phyloP scores from a whole-genome alignment of 148 eudicot species.

The Amaranthus hypochondriacus region DNA sequence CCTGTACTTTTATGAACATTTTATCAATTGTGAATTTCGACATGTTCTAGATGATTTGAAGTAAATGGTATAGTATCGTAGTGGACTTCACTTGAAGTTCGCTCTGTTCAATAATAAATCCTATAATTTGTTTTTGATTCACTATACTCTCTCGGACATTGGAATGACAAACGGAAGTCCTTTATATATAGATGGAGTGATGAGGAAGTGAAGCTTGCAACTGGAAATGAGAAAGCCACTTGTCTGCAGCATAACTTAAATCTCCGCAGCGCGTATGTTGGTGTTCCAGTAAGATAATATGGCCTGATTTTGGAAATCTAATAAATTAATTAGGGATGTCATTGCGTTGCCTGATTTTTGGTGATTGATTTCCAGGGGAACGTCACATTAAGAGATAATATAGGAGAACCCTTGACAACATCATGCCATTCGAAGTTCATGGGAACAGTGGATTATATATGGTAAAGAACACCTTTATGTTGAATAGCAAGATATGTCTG shows the following conservation, averaged over 20 bases:
- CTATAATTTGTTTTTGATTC: background rate
- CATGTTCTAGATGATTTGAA: background rate
- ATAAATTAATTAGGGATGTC: background rate
- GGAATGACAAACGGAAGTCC: conserved; percentile 28
- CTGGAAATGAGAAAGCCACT: conserved; percentile 41
- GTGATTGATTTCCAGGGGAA: conserved; percentile 41
- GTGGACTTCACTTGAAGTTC: background rate
- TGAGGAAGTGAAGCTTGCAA: conserved; percentile 55
- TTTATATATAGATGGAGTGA: conserved; percentile 34
- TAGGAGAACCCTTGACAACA: conserved; percentile 67
- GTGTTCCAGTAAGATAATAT: conserved; percentile 49
- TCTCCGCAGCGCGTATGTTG: conserved; percentile 55
- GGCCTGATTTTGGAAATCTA: background rate
- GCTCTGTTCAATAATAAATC: background rate
- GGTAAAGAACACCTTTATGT: conserved; percentile 31
- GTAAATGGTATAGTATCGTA: background rate
- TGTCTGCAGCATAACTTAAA: conserved; percentile 42
- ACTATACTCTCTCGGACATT: background rate
- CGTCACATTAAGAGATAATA: conserved; percentile 40
- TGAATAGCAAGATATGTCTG: background rate
- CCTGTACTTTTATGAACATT: too few relatives aligned
- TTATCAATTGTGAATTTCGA: too few relatives aligned
- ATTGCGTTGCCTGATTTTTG: background rate
- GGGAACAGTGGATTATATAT: conserved; percentile 78
- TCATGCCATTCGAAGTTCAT: conserved; percentile 57